Percentiles rank a stretch among this genome's conserved stretches.
These are phyloP conservation scores for Dactylellina sp. DNA, from an alignment of 2,329 filamentous ascomycete species.

Conservation along the genomic window DNA sequence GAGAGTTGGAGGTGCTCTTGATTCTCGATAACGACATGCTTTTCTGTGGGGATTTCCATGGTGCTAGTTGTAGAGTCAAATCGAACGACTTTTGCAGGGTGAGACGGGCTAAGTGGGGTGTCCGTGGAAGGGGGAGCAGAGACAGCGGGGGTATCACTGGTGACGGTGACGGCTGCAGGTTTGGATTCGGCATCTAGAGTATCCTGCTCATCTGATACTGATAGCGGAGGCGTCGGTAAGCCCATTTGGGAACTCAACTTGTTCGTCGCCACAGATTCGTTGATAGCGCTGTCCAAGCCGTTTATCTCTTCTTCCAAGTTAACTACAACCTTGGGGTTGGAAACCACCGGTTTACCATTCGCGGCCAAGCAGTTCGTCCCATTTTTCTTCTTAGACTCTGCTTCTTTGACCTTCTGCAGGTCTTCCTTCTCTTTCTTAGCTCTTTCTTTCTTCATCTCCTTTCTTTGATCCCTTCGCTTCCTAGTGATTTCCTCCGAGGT, in stretches of 20 bases:
- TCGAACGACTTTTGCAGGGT: constrained; percentile 28
- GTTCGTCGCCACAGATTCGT: neutral
- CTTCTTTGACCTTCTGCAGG: constrained; percentile 72
- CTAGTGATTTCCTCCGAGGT: constrained; percentile 87
- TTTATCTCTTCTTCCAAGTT: constrained; percentile 43
- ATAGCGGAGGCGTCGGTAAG: constrained; percentile 42
- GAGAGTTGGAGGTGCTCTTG: constrained; percentile 93
- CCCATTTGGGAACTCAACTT: constrained; percentile 14
- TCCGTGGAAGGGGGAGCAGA: neutral
- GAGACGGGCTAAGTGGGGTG: neutral
- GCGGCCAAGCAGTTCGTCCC: constrained; percentile 20
- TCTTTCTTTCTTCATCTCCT: constrained; percentile 87
- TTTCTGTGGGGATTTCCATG: constrained; percentile 27
- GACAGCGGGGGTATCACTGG: neutral
- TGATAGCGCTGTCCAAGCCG: constrained; percentile 7
- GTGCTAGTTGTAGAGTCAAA: constrained; percentile 19
- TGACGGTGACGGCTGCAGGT: neutral
- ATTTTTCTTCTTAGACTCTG: constrained; percentile 69
- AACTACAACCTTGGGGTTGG: constrained; percentile 35
- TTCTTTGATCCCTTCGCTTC: constrained; percentile 81
- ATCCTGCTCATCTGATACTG: constrained; percentile 32
- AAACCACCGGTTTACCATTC: constrained; percentile 49
- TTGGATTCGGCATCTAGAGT: constrained; percentile 14
- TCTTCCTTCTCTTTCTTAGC: constrained; percentile 87
- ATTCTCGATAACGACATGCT: constrained; percentile 64